phyloP scores from a whole-genome alignment of 1,139 yeast species.

The Schizosaccharomyces versatilis region DNA sequence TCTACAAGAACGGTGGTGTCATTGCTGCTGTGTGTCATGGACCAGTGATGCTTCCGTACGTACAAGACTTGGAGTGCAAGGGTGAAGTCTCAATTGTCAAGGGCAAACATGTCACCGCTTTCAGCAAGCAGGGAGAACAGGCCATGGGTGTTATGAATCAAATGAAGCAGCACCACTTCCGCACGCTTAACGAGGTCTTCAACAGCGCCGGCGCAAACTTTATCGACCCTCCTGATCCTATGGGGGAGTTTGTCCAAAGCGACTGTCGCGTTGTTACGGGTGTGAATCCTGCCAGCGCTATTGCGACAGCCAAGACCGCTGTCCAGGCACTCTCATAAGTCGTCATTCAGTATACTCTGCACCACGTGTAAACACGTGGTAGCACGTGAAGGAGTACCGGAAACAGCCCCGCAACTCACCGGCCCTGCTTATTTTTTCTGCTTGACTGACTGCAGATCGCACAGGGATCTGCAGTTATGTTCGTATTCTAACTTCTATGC shows the following conservation, averaged over 20 bases:
- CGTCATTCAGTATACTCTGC: too few species aligned
- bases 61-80: background rate
- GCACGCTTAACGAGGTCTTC: background rate
- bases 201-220: background rate
- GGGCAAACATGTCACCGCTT: background rate
- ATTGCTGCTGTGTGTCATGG: background rate
- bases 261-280: background rate
- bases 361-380: too few species aligned
- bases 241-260: background rate
- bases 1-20: background rate
- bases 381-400: too few species aligned
- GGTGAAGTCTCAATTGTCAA: background rate
- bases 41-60: background rate
- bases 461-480: too few species aligned
- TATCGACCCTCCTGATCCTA: background rate
- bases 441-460: too few species aligned
- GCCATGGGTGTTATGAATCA: background rate
- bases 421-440: too few species aligned
- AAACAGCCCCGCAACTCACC: too few species aligned
- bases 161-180: background rate
- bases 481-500: too few species aligned
- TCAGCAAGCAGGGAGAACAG: background rate
- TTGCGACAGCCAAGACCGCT: background rate
- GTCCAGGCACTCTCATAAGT: background rate
- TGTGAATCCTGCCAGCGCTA: slow-evolving; percentile 1